Percentiles rank a stretch among this genome's conserved stretches.
These are phyloP conservation scores for Vanrija humicola DNA, from an alignment of 1,284 basidiomycete species.

Conservation along the genomic window DNA sequence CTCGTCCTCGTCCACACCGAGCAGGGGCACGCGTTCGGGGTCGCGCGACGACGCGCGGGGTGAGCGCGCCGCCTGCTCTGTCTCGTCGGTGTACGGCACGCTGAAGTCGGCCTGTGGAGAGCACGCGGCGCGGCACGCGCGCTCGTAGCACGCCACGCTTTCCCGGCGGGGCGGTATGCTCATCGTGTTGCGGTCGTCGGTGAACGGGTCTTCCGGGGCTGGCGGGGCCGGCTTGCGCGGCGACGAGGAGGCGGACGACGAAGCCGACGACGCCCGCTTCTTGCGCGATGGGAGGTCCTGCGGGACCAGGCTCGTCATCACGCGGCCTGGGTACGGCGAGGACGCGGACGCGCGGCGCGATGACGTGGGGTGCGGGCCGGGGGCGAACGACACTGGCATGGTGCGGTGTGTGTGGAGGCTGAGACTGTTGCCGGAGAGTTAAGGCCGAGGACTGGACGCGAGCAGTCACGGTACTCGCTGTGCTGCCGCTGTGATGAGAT, in stretches of 20 bases:
- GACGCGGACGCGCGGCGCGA: constrained; percentile 12
- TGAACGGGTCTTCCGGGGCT: background rate
- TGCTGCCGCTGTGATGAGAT: no score
- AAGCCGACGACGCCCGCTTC: background rate
- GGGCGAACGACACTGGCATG: constrained; percentile 16
- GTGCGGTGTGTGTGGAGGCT: background rate
- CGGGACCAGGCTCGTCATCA: constrained; percentile 11
- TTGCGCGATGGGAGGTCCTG: constrained; percentile 2
- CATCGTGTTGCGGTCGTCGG: background rate
- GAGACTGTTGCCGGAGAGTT: background rate
- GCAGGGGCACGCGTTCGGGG: constrained; percentile 51
- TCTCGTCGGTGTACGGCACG: background rate
- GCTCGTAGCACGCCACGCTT: background rate
- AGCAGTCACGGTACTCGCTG: background rate
- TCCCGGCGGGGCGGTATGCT: no score
- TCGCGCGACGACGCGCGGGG: constrained; percentile 1
- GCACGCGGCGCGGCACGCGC: background rate
- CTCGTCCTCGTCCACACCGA: constrained; percentile 28
- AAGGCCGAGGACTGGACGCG: background rate
- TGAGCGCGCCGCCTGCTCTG: constrained; percentile 2
- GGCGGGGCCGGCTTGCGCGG: background rate
- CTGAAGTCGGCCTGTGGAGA: background rate
- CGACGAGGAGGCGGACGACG: background rate
- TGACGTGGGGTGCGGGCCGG: background rate
- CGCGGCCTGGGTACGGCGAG: constrained; percentile 10